Evolutionary conservation across 208 protist genomes (phyloP).

Genomic region (Acanthamoeba healyi): DNA sequence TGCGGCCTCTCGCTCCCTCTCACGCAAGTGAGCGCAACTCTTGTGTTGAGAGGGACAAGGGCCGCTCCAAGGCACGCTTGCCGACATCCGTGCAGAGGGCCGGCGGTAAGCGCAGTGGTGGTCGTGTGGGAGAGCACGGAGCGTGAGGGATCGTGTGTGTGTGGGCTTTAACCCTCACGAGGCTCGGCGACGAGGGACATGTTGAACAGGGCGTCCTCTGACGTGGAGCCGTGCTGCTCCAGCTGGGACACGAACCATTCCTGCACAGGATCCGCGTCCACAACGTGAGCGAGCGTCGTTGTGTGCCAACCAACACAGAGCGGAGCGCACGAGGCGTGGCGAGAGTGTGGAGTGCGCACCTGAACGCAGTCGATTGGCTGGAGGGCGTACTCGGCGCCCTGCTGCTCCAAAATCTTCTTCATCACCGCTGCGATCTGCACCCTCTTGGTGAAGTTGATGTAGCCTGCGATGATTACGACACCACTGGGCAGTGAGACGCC

Average conservation of each 20-base stretch:
- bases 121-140: too few species aligned
- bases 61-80: too few species aligned
- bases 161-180: neutral
- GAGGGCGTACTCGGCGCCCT: conserved; percentile 28
- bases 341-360: too few species aligned
- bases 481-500: neutral
- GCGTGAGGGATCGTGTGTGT: too few species aligned
- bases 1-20: too few species aligned
- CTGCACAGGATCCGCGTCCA: neutral
- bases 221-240: conserved; percentile 8
- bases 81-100: too few species aligned
- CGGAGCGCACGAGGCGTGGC: too few species aligned
- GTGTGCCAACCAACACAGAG: neutral
- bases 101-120: too few species aligned
- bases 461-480: neutral
- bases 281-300: neutral
- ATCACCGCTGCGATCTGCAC: conserved; percentile 32
- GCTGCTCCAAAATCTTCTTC: conserved; percentile 60
- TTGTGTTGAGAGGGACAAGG: too few species aligned
- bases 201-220: conserved; percentile 18
- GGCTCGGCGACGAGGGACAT: conserved; percentile 58
- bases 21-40: too few species aligned
- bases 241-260: conserved; percentile 45
- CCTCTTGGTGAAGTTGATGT: conserved; percentile 66
- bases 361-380: conserved; percentile 11